A percentile compares a stretch with the other conserved stretches of the same genome.
These are phyloP conservation scores for Neophaeococcomyces mojaviensis DNA, from an alignment of 2,329 filamentous ascomycete species.

Conservation along the genomic window DNA sequence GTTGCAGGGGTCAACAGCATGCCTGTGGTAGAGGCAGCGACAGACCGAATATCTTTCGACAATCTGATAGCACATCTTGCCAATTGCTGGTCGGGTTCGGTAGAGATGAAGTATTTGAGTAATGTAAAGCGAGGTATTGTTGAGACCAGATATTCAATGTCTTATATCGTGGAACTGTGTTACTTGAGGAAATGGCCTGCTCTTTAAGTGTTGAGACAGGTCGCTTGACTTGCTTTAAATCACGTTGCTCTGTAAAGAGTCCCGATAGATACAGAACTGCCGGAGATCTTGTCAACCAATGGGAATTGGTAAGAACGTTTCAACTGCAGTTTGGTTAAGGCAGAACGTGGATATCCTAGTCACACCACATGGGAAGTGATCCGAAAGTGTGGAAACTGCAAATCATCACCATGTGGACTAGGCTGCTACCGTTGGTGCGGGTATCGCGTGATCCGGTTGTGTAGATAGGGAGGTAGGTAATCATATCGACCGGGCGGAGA, in stretches of 20 bases:
- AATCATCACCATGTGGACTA: background rate
- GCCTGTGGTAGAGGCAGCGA: constrained; percentile 79
- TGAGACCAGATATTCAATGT: background rate
- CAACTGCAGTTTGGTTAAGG: background rate
- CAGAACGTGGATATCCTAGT: background rate
- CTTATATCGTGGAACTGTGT: background rate
- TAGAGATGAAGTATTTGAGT: background rate
- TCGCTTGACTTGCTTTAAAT: too few relatives aligned
- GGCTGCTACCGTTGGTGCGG: background rate
- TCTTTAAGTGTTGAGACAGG: too few relatives aligned
- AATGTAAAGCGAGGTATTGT: too few relatives aligned
- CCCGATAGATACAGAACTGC: constrained; percentile 1
- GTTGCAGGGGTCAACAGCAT: constrained; percentile 75
- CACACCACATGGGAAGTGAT: background rate
- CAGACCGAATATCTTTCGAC: constrained; percentile 81
- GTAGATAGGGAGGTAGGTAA: too few relatives aligned
- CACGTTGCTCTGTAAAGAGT: background rate
- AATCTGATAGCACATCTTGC: constrained; percentile 76
- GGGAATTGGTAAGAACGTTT: background rate
- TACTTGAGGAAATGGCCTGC: background rate
- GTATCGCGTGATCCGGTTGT: too few relatives aligned
- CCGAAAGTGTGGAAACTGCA: background rate
- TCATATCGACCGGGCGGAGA: too few relatives aligned
- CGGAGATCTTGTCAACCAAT: background rate
- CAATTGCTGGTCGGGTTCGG: background rate